A percentile compares a stretch with the other conserved stretches of the same genome.
Evolutionary conservation across 371 early-diverging fungal species (phyloP).

Genomic region (Choanephora cucurbitarum): DNA sequence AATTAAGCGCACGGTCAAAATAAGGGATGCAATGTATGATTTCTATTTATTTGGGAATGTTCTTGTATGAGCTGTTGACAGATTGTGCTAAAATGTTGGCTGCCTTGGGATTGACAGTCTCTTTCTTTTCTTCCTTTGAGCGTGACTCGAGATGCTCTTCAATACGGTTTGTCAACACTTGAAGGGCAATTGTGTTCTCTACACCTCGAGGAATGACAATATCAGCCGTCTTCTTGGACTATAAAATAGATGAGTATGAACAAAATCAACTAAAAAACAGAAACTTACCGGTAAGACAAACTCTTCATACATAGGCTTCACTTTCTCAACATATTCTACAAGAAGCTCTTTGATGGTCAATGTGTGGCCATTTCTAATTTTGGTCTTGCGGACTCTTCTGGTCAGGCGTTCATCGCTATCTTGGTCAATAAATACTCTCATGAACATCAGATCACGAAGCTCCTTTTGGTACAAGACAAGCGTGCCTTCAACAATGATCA

Average conservation of each 20-base stretch:
- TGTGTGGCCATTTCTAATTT: constrained; percentile 30
- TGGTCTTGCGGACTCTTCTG: constrained; percentile 40
- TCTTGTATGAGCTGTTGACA: constrained; percentile 37
- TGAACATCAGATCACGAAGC: constrained; percentile 57
- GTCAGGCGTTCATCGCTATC: constrained; percentile 67
- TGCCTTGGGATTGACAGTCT: constrained; percentile 14
- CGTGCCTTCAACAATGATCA: constrained; percentile 66
- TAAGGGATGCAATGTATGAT: background rate
- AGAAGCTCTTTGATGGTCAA: constrained; percentile 59
- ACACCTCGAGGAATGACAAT: constrained; percentile 86
- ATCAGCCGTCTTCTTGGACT: constrained; percentile 84
- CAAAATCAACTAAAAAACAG: constrained; percentile 3
- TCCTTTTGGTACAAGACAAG: constrained; percentile 57
- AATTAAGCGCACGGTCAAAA: too few relatives aligned
- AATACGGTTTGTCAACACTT: constrained; percentile 68
- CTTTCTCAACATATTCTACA: constrained; percentile 70
- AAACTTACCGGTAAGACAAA: constrained; percentile 73
- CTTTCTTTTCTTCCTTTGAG: constrained; percentile 13
- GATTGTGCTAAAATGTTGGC: constrained; percentile 33
- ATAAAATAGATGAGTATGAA: constrained; percentile 4
- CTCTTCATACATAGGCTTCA: constrained; percentile 87
- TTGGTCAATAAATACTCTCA: constrained; percentile 69
- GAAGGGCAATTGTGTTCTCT: constrained; percentile 74
- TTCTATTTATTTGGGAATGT: constrained; percentile 36
- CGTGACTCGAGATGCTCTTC: constrained; percentile 51